Conservation (phyloP, 1,284 basidiomycete genomes). For the Tylopilus sp. region DNA sequence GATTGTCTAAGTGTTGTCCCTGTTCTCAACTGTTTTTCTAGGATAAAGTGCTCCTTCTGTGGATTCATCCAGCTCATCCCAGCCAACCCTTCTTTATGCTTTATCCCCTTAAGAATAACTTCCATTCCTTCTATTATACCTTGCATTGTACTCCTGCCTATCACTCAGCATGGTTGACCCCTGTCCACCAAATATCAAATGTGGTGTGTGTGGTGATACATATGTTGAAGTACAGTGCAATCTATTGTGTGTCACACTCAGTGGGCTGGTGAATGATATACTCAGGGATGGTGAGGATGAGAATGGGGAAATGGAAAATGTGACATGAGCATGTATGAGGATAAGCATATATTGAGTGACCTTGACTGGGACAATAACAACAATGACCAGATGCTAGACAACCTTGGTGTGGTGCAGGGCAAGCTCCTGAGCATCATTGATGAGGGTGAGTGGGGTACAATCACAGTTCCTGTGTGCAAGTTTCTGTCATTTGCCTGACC, state of each 20-base stretch:
- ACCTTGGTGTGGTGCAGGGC: conserved; percentile 68
- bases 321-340: conserved; percentile 86
- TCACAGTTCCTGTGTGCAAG: conserved; percentile 69
- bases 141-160: conserved; percentile 85
- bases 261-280: conserved; percentile 69
- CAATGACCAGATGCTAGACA: conserved; percentile 66
- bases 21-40: conserved; percentile 29
- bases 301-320: conserved; percentile 41
- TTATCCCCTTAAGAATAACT: conserved; percentile 80
- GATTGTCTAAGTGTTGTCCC: conserved; percentile 14
- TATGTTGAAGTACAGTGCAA: conserved; percentile 79
- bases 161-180: conserved; percentile 68
- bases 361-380: conserved; percentile 93
- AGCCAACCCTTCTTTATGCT: not conserved
- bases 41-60: conserved; percentile 54
- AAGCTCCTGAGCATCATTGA: conserved; percentile 87
- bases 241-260: conserved; percentile 61
- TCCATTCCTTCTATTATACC: conserved; percentile 89
- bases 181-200: conserved; percentile 67
- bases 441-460: conserved; percentile 73
- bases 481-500: conserved; percentile 67
- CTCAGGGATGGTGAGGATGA: conserved; percentile 49
- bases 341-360: conserved; percentile 78
- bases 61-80: conserved; percentile 32
- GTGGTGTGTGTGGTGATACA: conserved; percentile 84